Conservation (phyloP, 106 monocot species). For the Gastrodia elata region DNA sequence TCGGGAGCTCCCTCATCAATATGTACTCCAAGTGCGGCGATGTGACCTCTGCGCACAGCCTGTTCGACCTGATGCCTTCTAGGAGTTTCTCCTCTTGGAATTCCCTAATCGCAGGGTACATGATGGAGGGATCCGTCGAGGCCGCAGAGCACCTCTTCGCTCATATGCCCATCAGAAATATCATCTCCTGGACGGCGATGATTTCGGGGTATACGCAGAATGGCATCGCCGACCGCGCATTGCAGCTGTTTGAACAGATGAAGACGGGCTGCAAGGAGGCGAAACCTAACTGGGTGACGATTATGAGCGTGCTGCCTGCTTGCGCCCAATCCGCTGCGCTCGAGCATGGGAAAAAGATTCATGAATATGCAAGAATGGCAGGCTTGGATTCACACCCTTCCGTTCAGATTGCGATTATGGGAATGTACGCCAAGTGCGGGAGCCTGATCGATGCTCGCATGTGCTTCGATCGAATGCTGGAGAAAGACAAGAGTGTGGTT, state of each 20-base stretch:
- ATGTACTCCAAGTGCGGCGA: constrained; percentile 38
- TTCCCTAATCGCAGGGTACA: constrained; percentile 36
- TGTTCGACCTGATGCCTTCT: constrained; percentile 39
- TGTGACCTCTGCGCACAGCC: constrained; percentile 17
- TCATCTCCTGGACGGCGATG: constrained; percentile 70
- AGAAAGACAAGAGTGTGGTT: constrained; percentile 32
- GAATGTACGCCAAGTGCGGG: constrained; percentile 74
- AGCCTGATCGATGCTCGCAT: constrained; percentile 34
- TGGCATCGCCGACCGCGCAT: constrained; percentile 25
- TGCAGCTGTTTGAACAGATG: constrained; percentile 45
- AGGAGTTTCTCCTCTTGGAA: constrained; percentile 58
- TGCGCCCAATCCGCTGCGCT: constrained; percentile 38
- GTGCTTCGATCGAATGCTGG: constrained; percentile 24
- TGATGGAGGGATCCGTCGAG: constrained; percentile 27
- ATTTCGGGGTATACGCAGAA: constrained; percentile 56
- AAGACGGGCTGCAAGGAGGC: constrained; percentile 14
- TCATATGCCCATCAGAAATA: constrained; percentile 38
- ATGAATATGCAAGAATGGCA: constrained; percentile 24
- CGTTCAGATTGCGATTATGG: constrained; percentile 39
- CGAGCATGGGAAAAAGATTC: constrained; percentile 39
- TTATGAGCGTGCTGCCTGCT: constrained; percentile 44
- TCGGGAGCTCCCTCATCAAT: constrained; percentile 40
- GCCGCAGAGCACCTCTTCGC: constrained; percentile 27
- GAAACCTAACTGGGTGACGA: constrained; percentile 42
- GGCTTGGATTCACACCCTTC: constrained; percentile 20